Base-by-base conservation (phyloP, 2,329 filamentous ascomycete species). In the Periconia macrospinosa region DNA sequence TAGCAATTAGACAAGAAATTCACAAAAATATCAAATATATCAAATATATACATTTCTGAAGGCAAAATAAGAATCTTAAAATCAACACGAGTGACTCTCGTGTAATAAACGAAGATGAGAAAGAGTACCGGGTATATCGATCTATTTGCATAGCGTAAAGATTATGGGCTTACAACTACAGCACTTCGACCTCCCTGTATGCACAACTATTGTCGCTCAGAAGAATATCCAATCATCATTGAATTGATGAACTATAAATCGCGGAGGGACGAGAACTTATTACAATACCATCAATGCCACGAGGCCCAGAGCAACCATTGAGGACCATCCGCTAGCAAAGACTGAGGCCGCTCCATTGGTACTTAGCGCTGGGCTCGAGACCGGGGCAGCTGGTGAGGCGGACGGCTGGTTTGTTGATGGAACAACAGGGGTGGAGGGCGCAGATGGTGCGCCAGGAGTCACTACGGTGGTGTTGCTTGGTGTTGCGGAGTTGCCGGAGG, bases 271-370 rank as follows among this genome's bases (percentile, higher is more conserved):
- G 23, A 8, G 23, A 8, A 27, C 33, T n/a, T n/a, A 37, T 53
- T 33, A 53, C 41, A 49, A n/a, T 14, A 41, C 30, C 6, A 42
- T 50, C 30, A 54, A 44, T 18, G 46, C 20, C 23, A 44, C 52
- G 13, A 48, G 30, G 5, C 42, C 18, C 5, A 46, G 11, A 45
- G 44, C 45, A 50, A 40, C 47, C 18, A 50, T 20, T 5, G 50
- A 40, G 9, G 35, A 30, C 44, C 45, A 54, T 37, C 47, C 44
- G 52, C 47, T 47, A 40, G 52, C 44, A 48, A 54, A 35, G 47
- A 47, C 47, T 50, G 47, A 47, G 19, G 48, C 45, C 19, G 52
- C 52, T 18, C 30, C 47, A 9, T 17, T 33, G 13, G 47, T 41
- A 10, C 40, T 27, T 6, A 8, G 7, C 7, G 27, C 41, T 40